These are phyloP conservation scores for Gloeopeniophorella convolvens DNA, from an alignment of 768 basidiomycete genomes.

Conservation along the genomic window DNA sequence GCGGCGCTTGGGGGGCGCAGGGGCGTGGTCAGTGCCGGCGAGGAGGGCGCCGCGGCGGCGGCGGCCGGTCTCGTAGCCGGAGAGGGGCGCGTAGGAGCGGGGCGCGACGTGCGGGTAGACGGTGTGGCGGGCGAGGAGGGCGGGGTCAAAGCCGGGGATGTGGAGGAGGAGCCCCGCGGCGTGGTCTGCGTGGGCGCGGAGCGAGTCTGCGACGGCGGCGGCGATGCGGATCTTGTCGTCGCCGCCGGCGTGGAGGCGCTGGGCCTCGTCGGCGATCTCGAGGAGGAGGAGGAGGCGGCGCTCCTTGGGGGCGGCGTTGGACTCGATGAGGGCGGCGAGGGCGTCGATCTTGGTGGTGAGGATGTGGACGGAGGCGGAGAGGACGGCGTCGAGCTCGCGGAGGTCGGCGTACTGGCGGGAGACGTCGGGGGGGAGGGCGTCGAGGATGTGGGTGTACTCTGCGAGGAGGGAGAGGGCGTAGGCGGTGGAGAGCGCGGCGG, in stretches of 20 bases:
- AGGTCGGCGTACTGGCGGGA: conserved; percentile 94
- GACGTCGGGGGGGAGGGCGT: conserved; percentile 89
- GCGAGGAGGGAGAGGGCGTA: conserved; percentile 65
- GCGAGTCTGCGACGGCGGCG: conserved; percentile 82
- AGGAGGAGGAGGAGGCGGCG: conserved; percentile 81
- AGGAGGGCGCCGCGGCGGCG: conserved; percentile 50
- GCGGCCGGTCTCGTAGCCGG: conserved; percentile 56
- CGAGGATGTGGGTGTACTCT: conserved; percentile 88
- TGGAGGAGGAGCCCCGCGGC: conserved; percentile 55
- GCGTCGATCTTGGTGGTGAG: conserved; percentile 74
- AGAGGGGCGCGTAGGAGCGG: conserved; percentile 57
- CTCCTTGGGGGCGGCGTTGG: conserved; percentile 48
- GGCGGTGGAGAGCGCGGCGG: conserved; percentile 34
- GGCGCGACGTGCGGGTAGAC: conserved; percentile 71
- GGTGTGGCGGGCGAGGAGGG: conserved; percentile 53
- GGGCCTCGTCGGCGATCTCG: conserved; percentile 92
- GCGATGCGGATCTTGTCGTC: conserved; percentile 98
- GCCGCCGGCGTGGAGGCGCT: conserved; percentile 84
- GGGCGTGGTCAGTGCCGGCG: conserved; percentile 44
- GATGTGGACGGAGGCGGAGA: conserved; percentile 77
- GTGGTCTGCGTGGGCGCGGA: conserved; percentile 58
- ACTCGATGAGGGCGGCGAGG: conserved; percentile 74
- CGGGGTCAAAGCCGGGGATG: conserved; percentile 57
- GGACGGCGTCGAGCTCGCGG: conserved; percentile 96
- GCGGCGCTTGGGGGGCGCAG: conserved; percentile 61